These are phyloP conservation scores for Sergeia podlipaevii DNA, from an alignment of 208 protist genomes.

Conservation along the genomic window DNA sequence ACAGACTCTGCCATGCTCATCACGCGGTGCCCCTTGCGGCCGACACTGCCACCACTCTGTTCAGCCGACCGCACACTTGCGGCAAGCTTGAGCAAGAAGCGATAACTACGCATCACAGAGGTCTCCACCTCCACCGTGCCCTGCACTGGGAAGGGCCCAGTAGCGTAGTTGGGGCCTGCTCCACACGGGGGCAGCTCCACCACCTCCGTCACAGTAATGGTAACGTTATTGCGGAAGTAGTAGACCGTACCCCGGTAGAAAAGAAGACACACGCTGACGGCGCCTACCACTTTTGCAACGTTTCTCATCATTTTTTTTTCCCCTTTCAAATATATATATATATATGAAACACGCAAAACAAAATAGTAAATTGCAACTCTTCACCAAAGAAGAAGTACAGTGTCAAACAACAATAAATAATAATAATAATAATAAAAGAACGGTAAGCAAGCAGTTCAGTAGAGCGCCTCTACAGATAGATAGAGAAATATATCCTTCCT, in stretches of 20 bases:
- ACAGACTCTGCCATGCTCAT: too few species aligned
- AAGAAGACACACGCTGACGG: constrained; percentile 22
- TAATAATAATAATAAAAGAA: too few species aligned
- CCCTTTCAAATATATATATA: background rate
- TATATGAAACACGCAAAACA: background rate
- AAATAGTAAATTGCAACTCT: too few species aligned
- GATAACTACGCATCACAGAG: constrained; percentile 75
- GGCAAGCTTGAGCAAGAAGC: constrained; percentile 62
- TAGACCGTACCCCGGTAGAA: constrained; percentile 39
- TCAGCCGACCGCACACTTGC: constrained; percentile 32
- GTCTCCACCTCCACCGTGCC: constrained; percentile 70
- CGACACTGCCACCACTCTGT: constrained; percentile 11
- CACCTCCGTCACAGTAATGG: constrained; percentile 70
- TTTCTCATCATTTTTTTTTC: constrained; percentile 8
- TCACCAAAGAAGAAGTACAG: too few species aligned
- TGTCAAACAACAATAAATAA: too few species aligned
- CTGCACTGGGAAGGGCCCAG: constrained; percentile 18
- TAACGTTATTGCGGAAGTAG: constrained; percentile 70
- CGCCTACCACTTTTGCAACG: constrained; percentile 18
- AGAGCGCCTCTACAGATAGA: too few species aligned
- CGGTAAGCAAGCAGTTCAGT: too few species aligned
- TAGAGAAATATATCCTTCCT: too few species aligned
- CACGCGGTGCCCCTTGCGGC: constrained; percentile 12
- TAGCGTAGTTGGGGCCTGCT: background rate
- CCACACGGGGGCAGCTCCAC: constrained; percentile 48